Percentiles rank a stretch among this genome's conserved stretches.
Conservation (phyloP, 2,329 filamentous ascomycete genomes). For the Penicillium psychrosexuale region DNA sequence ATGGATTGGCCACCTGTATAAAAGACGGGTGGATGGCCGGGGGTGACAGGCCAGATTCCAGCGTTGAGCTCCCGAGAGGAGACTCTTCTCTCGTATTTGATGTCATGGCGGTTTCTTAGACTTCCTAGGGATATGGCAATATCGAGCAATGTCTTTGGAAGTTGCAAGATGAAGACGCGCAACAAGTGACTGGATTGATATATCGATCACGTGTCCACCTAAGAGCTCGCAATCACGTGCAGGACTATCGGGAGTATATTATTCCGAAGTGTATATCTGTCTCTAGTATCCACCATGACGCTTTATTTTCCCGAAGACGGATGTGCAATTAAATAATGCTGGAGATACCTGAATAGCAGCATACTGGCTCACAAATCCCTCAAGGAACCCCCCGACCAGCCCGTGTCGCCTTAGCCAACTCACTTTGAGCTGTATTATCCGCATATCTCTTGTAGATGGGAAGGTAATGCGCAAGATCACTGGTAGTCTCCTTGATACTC, state of each 20-base stretch:
- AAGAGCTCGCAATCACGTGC: neutral
- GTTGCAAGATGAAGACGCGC: neutral
- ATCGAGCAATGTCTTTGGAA: conserved; percentile 1
- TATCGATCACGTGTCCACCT: conserved; percentile 13
- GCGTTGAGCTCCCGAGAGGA: conserved; percentile 6
- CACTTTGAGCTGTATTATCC: conserved; percentile 61
- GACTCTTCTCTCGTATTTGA: conserved; percentile 21
- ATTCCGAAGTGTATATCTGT: conserved; percentile 3
- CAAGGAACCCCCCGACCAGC: conserved; percentile 61
- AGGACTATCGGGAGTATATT: neutral
- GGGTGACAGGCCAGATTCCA: conserved; percentile 18
- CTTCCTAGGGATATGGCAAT: neutral
- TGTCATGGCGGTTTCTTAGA: conserved; percentile 15
- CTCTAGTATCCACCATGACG: too few species aligned
- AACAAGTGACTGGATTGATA: conserved; percentile 5
- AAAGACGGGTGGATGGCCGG: conserved; percentile 59
- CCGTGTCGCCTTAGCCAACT: conserved; percentile 61
- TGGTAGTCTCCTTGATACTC: conserved; percentile 66
- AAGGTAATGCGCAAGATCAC: conserved; percentile 64
- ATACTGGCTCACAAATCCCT: neutral
- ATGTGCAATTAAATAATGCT: neutral
- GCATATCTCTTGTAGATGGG: conserved; percentile 67
- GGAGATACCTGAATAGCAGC: neutral
- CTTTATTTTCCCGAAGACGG: neutral
- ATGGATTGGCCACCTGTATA: conserved; percentile 67